These are phyloP conservation scores for Dictyostelium capitatum DNA, from an alignment of 78 protist genomes.

Conservation along the genomic window DNA sequence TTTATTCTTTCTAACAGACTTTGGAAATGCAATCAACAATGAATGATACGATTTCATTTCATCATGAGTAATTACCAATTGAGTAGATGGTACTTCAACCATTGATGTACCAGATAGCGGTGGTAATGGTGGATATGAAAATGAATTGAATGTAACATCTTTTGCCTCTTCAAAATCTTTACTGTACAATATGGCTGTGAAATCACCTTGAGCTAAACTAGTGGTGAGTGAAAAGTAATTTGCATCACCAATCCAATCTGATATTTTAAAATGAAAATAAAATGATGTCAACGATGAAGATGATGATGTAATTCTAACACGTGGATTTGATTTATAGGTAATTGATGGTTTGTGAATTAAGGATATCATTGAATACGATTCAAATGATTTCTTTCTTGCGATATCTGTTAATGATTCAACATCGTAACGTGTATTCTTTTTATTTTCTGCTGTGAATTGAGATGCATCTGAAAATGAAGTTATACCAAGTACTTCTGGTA, in stretches of 20 bases:
- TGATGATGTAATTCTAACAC: constrained; percentile 29
- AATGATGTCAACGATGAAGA: constrained; percentile 27
- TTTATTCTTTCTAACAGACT: constrained; percentile 21
- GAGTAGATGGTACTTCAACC: constrained; percentile 44
- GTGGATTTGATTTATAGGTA: constrained; percentile 24
- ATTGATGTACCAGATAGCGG: constrained; percentile 12
- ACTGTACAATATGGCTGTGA: constrained; percentile 11
- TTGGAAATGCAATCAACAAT: constrained; percentile 47
- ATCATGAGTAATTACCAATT: neutral
- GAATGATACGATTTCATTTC: constrained; percentile 36
- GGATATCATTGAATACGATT: constrained; percentile 4
- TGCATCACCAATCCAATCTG: constrained; percentile 59
- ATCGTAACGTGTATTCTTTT: constrained; percentile 7
- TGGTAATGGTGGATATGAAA: constrained; percentile 54
- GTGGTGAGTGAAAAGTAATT: constrained; percentile 45
- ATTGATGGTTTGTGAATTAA: constrained; percentile 39
- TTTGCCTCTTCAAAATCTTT: constrained; percentile 11
- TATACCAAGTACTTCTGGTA: constrained; percentile 44
- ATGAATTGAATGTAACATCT: constrained; percentile 34
- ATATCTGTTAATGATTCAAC: constrained; percentile 33
- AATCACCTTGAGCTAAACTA: constrained; percentile 52
- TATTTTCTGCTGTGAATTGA: neutral
- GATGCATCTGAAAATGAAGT: neutral
- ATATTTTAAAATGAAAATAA: constrained; percentile 39
- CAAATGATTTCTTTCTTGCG: constrained; percentile 34